Evolutionary conservation across 1,284 basidiomycete genomes (phyloP), one percentile per base, ranked within the genome.

Genomic region (Tranzscheliella williamsii): DNA sequence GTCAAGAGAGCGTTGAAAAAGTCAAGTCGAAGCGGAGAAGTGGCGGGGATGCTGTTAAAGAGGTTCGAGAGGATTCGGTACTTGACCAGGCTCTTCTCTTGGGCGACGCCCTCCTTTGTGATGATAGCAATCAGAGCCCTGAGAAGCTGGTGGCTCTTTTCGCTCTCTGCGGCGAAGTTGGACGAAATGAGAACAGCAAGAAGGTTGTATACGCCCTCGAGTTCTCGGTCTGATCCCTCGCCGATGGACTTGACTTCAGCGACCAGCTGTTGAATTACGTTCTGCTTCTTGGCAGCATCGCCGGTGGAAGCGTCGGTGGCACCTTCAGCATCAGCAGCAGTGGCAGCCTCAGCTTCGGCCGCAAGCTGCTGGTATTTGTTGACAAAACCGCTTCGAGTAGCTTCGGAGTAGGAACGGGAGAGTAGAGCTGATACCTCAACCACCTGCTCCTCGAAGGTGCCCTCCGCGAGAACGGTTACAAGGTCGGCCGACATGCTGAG

Each of bases 131-230:
- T 24, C 20, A 76, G 35, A 27, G 57, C 43, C n/a, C 38, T 34
- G 21, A 71, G 29, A 3, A 71, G 55, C 24, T 48, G n/a, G 21
- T 39, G 34, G 12, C 48, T 48, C 4, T 38, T 20, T 5, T 48
- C 39, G n/a, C n/a, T n/a, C 20, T 42, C 35, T n/a, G 20, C 26
- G 29, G 29, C 26, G 24, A 45, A 38, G 21, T 42, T 49, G 24
- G 41, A 35, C 38, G 63, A 21, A 37, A 76, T 56, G 27, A 76
- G 61, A 20, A 67, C 42, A 24, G 53, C 45, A 37, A 75, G 45
- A 12, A 76, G 51, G 49, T 76, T 76, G 57, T 65, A 75, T 18
- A 69, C 53, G 13, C 75, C 75, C 40, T 76, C 75, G 20, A 76
- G 44, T 38, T 76, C 70, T 22, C 73, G 65, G 26, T 76, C 74